These are phyloP conservation scores for Parastagonospora avenae DNA, from an alignment of 2,329 filamentous ascomycete species.

Conservation along the genomic window DNA sequence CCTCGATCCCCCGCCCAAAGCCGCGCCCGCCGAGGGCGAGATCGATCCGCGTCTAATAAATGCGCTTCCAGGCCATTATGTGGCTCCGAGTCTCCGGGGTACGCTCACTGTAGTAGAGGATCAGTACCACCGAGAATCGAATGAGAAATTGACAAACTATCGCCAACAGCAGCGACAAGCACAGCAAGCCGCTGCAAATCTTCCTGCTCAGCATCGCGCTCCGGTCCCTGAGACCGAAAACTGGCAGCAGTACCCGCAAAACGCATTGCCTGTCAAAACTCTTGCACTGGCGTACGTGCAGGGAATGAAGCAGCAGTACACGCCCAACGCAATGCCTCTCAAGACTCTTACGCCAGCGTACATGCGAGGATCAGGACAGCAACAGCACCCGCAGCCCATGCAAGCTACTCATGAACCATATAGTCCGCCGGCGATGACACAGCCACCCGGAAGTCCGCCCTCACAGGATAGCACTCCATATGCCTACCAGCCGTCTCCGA, in stretches of 20 bases:
- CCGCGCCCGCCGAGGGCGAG: not conserved
- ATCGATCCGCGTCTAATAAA: slow-evolving; percentile 17
- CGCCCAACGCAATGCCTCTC: not conserved
- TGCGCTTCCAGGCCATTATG: slow-evolving; percentile 14
- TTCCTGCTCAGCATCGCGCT: too few species aligned
- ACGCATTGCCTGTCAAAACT: not conserved
- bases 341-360: not conserved
- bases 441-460: too few species aligned
- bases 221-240: too few species aligned
- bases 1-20: not conserved
- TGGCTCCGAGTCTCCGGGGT: not conserved
- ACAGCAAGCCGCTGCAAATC: too few species aligned
- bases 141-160: not conserved
- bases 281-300: not conserved
- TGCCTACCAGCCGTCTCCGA: not conserved
- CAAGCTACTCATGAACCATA: not conserved
- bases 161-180: too few species aligned
- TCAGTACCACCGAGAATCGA: slow-evolving; percentile 10
- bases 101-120: slow-evolving; percentile 8
- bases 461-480: not conserved
- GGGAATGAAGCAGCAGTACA: not conserved
- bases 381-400: not conserved
- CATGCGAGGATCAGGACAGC: not conserved
- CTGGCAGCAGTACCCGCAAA: not conserved
- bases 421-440: too few species aligned